Evolutionary conservation across 257 asterid genomes (phyloP).

Genomic region (Solanum chilense): DNA sequence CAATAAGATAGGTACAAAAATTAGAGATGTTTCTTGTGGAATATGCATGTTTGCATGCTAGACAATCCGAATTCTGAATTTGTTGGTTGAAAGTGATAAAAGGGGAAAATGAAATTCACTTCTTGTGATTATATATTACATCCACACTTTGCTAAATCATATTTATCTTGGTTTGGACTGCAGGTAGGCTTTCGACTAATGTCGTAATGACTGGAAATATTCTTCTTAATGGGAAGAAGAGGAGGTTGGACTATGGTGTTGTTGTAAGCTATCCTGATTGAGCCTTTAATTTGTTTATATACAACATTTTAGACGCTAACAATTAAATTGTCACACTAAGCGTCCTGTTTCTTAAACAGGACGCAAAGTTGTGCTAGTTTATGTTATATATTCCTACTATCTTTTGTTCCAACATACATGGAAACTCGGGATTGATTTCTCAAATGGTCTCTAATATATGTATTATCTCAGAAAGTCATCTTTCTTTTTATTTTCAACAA

Average conservation of each 20-base stretch:
- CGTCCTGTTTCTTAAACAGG: neutral
- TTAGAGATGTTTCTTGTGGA: neutral
- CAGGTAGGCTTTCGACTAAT: constrained; percentile 85
- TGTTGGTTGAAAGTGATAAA: neutral
- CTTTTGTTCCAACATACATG: neutral
- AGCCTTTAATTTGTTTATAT: neutral
- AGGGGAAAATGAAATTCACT: neutral
- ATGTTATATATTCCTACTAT: neutral
- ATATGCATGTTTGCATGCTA: neutral
- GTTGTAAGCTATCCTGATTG: constrained; percentile 47
- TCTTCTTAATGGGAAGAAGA: constrained; percentile 85
- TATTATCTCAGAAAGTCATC: neutral
- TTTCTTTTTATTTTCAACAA: neutral
- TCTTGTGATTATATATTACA: neutral
- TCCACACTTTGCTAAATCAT: neutral
- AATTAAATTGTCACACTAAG: neutral
- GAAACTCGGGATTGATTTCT: neutral
- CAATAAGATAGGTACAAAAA: neutral
- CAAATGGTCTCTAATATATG: neutral
- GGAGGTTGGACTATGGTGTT: constrained; percentile 61
- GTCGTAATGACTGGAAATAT: constrained; percentile 82
- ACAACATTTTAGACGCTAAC: neutral
- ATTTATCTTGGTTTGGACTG: neutral
- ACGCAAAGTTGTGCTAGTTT: neutral
- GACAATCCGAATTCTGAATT: neutral